Base-by-base conservation (phyloP, 2,329 filamentous ascomycete species). In the Bipolaris oryzae region DNA sequence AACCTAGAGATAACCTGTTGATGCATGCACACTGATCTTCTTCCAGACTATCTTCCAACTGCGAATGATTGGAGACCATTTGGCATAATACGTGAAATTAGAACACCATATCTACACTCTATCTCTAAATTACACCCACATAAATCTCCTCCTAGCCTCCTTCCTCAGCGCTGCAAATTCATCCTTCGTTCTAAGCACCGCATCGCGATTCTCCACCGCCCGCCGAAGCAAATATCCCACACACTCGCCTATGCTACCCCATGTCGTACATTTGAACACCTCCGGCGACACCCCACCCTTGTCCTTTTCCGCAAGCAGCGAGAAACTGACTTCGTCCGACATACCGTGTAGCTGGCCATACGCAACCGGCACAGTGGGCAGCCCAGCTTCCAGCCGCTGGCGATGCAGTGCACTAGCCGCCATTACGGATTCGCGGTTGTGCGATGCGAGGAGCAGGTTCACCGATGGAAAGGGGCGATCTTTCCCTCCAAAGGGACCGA, bases 261-360 rank as follows among this genome's bases (percentile, higher is more conserved):
- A 87, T 3, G 81, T 81, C 10, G 82, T 80, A 62, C 81, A 83
- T 73, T 87, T 87, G 70, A 81, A 84, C 4, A 84, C 81, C 52
- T 77, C 78, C 41, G 81, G 80, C 6, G 69, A 63, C 46, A 81
- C 77, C 2, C 63, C 63, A 34, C 61, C 59, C 3, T 53, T 61
- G 9, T 57, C 58, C 34, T 58, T 63, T 55, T 73, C 61, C 6
- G 61, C 61, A 37, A 74, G 53, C 15, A 75, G 53, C 23, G 71
- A 78, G 57, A 84, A 83, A 60, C 89, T 92, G 45, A 97, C 87
- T 72, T 97, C 93, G 67, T 97, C 94, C 0, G 94, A 94, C 94
- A 98, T 98, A 33, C 94, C 93, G 79, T 95, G 90, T 1, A 97
- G 84, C 78, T 97, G 93, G 2, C 89, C 90, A 73, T 90, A 92